Evolutionary conservation across 2,329 filamentous ascomycete species (phyloP).

Genomic region (Diaporthe sp.): DNA sequence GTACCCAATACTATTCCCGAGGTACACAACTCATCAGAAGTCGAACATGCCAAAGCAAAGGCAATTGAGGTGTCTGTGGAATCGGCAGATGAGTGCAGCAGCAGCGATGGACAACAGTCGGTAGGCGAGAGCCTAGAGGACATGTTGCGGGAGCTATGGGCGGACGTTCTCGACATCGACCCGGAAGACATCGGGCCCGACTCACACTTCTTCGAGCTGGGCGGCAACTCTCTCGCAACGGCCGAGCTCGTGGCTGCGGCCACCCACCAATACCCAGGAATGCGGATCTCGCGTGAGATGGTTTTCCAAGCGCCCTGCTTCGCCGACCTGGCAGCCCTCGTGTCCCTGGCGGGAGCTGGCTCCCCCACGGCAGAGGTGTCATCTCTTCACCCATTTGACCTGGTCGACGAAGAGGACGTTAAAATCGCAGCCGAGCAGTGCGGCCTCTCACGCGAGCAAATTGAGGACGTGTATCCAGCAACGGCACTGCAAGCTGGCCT

Average conservation of each 20-base stretch:
- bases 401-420: neutral
- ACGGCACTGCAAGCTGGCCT: conserved; percentile 44
- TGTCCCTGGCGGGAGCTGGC: neutral
- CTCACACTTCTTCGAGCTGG: conserved; percentile 1
- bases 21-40: neutral
- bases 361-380: neutral
- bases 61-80: neutral
- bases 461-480: conserved; percentile 44
- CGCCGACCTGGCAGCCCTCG: neutral
- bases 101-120: neutral
- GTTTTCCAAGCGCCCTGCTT: neutral
- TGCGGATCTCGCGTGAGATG: neutral
- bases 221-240: neutral
- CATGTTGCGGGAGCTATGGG: neutral
- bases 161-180: neutral
- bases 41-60: neutral
- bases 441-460: neutral
- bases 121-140: neutral
- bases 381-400: neutral
- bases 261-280: neutral
- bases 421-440: conserved; percentile 16
- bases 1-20: neutral
- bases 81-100: neutral
- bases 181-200: neutral
- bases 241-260: neutral